Evolutionary conservation across 306 rosid species (phyloP), one percentile per base, ranked within the genome.

Genomic region (Ochetophila trinervis): DNA sequence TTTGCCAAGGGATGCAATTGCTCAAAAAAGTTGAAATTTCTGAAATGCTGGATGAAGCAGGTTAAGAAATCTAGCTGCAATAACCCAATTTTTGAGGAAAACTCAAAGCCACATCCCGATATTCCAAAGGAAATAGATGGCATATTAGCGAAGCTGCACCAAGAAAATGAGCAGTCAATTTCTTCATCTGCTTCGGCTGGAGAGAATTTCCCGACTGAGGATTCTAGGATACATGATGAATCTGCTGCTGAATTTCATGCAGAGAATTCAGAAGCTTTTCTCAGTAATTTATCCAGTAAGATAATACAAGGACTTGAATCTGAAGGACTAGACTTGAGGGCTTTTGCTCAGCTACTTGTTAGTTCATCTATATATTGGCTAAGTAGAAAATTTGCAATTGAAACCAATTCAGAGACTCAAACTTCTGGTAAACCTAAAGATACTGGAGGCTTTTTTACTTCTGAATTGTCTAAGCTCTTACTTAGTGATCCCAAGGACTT

Each of bases 11-110:
- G 76, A 71, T 24, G 61, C 48, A 74, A 74, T 18, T 73, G 70
- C 83, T 76, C 84, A 37, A 91, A 83, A 69, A 85, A 73, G 75
- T 55, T 86, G 82, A 88, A 76, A 65, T 88, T 91, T 78, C 71
- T 86, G 52, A 88, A 86, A 80, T 88, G 95, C 77, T 88, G 97
- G 97, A 81, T 80, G 87, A 88, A 83, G 73, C 97, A 88, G 82
- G 75, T 86, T 64, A 91, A 82, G 80, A 83, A 79, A 61, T 70
- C 79, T 70, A 69, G 66, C 24, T 63, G 67, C 60, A 34, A 18
- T 19, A 68, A 71, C 56, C 45, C 65, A 19, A 37, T 17, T 16
- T 62, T 64, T 52, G 61, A 74, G 40, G 76, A 64, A 67, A 74
- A 69, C 18, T 62, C 69, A 63, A 69, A 83, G 77, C 56, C 67